A percentile compares a stretch with the other conserved stretches of the same genome.
phyloP scores from a whole-genome alignment of 208 protist species.

The Crithidia thermophila region DNA sequence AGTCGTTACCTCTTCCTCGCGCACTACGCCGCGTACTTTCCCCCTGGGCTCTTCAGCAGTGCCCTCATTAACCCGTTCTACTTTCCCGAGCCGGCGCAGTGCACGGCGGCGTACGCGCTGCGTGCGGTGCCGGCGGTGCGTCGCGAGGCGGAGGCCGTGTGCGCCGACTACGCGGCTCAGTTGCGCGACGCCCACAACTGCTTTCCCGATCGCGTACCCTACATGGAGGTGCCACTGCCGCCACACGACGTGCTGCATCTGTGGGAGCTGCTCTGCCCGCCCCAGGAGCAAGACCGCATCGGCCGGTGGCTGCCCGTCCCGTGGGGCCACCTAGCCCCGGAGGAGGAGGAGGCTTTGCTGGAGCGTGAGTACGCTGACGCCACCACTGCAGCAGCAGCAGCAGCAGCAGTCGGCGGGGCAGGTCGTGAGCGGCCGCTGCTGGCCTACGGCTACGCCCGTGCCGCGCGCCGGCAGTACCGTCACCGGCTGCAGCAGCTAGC shows the following conservation, averaged over 20 bases:
- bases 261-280: slow-evolving; percentile 33
- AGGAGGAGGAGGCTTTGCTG: slow-evolving; percentile 46
- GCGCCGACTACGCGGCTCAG: slow-evolving; percentile 18
- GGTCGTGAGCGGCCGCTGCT: slow-evolving; percentile 11
- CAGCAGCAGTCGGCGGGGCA: background rate
- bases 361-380: slow-evolving; percentile 14
- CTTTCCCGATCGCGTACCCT: slow-evolving; percentile 17
- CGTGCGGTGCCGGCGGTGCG: slow-evolving; percentile 29
- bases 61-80: slow-evolving; percentile 49
- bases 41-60: slow-evolving; percentile 46
- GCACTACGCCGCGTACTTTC: slow-evolving; percentile 59
- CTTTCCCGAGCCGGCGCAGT: slow-evolving; percentile 38
- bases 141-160: slow-evolving; percentile 11
- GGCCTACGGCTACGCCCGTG: slow-evolving; percentile 22
- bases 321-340: slow-evolving; percentile 39
- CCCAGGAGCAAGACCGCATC: slow-evolving; percentile 22
- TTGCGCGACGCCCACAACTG: slow-evolving; percentile 29
- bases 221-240: slow-evolving; percentile 30
- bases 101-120: slow-evolving; percentile 35
- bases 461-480: slow-evolving; percentile 29
- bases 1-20: slow-evolving; percentile 68
- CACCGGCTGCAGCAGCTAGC: slow-evolving; percentile 37
- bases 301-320: slow-evolving; percentile 33
- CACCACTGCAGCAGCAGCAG: too few species aligned
- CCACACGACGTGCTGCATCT: slow-evolving; percentile 19